phyloP scores from a whole-genome alignment of 2,329 filamentous ascomycete species.

The Ceratocystis cubensis region DNA sequence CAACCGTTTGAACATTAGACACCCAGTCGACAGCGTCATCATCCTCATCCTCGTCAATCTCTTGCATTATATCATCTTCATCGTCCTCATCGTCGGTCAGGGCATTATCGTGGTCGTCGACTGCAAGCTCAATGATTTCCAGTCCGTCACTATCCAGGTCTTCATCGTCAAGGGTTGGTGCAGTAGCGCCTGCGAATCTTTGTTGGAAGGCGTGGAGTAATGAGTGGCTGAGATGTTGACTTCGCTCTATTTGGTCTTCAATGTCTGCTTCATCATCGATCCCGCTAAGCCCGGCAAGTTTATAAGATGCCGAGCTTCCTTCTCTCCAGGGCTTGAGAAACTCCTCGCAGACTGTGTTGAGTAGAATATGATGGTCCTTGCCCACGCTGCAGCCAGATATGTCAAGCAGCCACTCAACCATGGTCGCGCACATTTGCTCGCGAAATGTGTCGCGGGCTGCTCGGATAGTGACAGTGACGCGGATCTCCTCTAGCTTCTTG shows the following conservation, averaged over 20 bases:
- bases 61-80: conserved; percentile 16
- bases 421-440: conserved; percentile 96
- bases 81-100: conserved; percentile 8
- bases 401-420: conserved; percentile 91
- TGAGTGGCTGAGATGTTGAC: conserved; percentile 30
- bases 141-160: conserved; percentile 38
- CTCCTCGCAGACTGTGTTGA: conserved; percentile 78
- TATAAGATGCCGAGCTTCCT: conserved; percentile 73
- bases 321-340: conserved; percentile 76
- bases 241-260: conserved; percentile 34
- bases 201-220: conserved; percentile 27
- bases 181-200: conserved; percentile 21
- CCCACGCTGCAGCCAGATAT: conserved; percentile 82
- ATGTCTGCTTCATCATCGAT: conserved; percentile 69
- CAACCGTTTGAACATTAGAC: background rate
- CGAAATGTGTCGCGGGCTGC: conserved; percentile 90
- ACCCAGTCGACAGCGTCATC: conserved; percentile 44
- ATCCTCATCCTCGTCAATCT: conserved; percentile 38
- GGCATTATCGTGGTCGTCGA: conserved; percentile 26
- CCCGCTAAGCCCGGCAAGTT: conserved; percentile 60
- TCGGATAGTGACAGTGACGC: conserved; percentile 87
- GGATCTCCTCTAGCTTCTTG: conserved; percentile 83
- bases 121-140: conserved; percentile 28
- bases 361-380: conserved; percentile 63
- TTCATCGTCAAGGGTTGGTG: conserved; percentile 28